These are phyloP conservation scores for Panus rudis DNA, from an alignment of 768 basidiomycete genomes.

Conservation along the genomic window DNA sequence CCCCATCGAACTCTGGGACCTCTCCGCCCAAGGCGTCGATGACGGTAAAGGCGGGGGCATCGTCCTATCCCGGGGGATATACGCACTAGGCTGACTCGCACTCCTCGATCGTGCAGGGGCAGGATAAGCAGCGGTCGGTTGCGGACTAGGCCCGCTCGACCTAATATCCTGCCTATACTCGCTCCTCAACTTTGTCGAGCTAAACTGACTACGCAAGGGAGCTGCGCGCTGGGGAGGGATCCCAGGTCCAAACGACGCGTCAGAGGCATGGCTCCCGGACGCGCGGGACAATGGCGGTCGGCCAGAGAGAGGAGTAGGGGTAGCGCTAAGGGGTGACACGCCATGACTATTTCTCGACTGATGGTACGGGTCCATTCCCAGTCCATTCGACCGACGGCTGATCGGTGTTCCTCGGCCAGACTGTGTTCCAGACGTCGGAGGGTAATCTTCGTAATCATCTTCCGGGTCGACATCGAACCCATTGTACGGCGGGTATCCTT, in stretches of 20 bases:
- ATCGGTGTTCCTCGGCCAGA: slow-evolving; percentile 75
- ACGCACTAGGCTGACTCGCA: slow-evolving; percentile 72
- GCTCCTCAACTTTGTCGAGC: slow-evolving; percentile 51
- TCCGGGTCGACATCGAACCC: slow-evolving; percentile 71
- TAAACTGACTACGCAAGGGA: slow-evolving; percentile 62
- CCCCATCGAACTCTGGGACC: slow-evolving; percentile 32
- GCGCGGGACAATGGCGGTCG: slow-evolving; percentile 44
- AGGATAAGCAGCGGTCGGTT: slow-evolving; percentile 13
- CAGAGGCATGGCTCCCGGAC: slow-evolving; percentile 37
- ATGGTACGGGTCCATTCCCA: slow-evolving; percentile 11
- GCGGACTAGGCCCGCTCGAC: slow-evolving; percentile 13
- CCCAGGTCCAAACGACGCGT: slow-evolving; percentile 34
- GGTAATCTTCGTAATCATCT: slow-evolving; percentile 75
- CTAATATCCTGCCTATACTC: slow-evolving; percentile 49
- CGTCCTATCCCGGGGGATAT: slow-evolving; percentile 40
- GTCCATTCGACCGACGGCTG: slow-evolving; percentile 40
- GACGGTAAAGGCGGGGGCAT: slow-evolving; percentile 51
- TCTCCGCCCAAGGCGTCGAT: slow-evolving; percentile 39
- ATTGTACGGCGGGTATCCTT: slow-evolving; percentile 54
- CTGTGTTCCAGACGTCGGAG: slow-evolving; percentile 35
- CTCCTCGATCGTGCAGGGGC: slow-evolving; percentile 52
- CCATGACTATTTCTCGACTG: slow-evolving; percentile 13
- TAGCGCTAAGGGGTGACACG: slow-evolving; percentile 20
- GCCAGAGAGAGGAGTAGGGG: slow-evolving; percentile 17
- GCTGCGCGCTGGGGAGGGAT: slow-evolving; percentile 33